Evolutionary conservation across 2,329 filamentous ascomycete species (phyloP), one percentile per base, ranked within the genome.

Genomic region (Aspergillus uvarum): DNA sequence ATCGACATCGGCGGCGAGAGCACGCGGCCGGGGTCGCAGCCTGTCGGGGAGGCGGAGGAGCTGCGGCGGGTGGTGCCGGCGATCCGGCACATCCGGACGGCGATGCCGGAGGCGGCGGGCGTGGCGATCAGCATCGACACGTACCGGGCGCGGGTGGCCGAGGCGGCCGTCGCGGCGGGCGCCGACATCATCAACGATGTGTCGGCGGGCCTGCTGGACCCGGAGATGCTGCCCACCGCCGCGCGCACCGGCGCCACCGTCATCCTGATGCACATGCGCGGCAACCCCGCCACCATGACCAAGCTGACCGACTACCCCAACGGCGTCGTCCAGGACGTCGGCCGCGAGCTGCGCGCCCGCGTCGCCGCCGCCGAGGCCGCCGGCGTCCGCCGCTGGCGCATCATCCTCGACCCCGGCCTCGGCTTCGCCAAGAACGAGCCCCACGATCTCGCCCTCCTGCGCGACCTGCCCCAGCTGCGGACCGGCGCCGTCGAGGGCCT

Each of bases 131-230:
- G 91, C 72, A 82, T 99, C 61, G 95, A 99, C 79, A 99, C 95
- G 3, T 99, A 96, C 78, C 90, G 92, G 32, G 90, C 94, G 0
- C 79, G 81, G 1, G 94, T 99, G 1, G 95, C 94, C 2, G 85
- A 88, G 68, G 86, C 86, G 21, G 91, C 92, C 19, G 82, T 95
- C 59, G 78, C 81, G 26, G 90, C 88, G 4, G 95, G 95, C 54
- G 94, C 93, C 6, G 89, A 97, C 73, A 90, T 99, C 63, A 87
- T 99, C 78, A 99, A 99, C 77, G 95, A 99, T 75, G 88, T 99
- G 38, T 96, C 92, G 0, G 92, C 89, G 1, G 95, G 95, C 3
- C 72, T 81, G 4, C 81, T 96, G 54, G 95, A 98, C 73, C 79
- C 85, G 0, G 82, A 84, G 0, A 98, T 99, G 92, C 84, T 99